These are phyloP conservation scores for Metroxylon sagu DNA, from an alignment of 176 grass and related monocot genomes.

Conservation along the genomic window DNA sequence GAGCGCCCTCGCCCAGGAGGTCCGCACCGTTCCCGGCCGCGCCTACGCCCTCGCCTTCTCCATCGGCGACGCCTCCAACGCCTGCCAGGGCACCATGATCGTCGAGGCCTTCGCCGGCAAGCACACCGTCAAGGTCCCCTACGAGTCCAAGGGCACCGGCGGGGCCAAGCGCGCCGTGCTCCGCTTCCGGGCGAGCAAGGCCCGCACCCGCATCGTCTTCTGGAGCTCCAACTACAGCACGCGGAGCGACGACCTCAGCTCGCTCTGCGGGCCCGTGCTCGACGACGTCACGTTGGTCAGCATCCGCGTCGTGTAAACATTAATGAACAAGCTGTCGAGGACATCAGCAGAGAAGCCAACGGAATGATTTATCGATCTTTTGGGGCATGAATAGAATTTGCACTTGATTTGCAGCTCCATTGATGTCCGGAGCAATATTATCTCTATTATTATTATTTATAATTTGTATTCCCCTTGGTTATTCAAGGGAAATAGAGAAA, in stretches of 20 bases:
- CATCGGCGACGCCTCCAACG: conserved; percentile 60
- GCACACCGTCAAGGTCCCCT: conserved; percentile 42
- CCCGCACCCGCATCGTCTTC: conserved; percentile 66
- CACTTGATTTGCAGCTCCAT: too few relatives aligned
- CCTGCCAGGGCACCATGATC: conserved; percentile 55
- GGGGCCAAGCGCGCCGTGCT: conserved; percentile 52
- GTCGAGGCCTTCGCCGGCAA: conserved; percentile 70
- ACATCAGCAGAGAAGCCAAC: too few relatives aligned
- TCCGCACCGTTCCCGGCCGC: conserved; percentile 49
- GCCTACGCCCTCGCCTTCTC: conserved; percentile 65
- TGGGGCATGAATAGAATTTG: too few relatives aligned
- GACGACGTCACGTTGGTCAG: conserved; percentile 72
- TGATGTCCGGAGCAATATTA: too few relatives aligned
- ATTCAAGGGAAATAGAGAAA: too few relatives aligned
- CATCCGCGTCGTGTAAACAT: conserved; percentile 31
- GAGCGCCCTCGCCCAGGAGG: conserved; percentile 61
- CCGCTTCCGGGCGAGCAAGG: conserved; percentile 35
- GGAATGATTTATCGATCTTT: too few relatives aligned
- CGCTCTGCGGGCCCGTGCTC: conserved; percentile 78
- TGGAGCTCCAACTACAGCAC: conserved; percentile 73
- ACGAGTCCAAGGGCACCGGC: conserved; percentile 51
- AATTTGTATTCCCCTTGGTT: too few relatives aligned
- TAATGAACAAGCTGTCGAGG: too few relatives aligned
- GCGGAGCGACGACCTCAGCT: conserved; percentile 77
- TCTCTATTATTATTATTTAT: too few relatives aligned